Base-by-base conservation (phyloP, 2,329 filamentous ascomycete genomes). In the Penicillium glabrum region DNA sequence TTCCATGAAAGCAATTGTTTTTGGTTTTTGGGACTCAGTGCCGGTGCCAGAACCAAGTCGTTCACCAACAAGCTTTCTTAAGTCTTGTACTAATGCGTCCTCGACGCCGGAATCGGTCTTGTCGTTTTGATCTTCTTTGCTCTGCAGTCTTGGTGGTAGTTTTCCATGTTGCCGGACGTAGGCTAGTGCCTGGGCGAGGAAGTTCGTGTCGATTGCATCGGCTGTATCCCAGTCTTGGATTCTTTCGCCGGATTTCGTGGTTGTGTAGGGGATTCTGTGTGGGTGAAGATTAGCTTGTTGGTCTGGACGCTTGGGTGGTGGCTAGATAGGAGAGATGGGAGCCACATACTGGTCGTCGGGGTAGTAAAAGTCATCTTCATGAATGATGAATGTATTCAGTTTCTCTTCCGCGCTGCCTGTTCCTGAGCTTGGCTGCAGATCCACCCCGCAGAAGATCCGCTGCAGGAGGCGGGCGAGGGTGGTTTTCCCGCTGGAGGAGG, bases 291-390 rank as follows among this genome's bases (percentile, higher is more conserved):
- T 29, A 27, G 45, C 31, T 14, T 1, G 14, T 2, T 26, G 6
- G 26, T 26, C 6, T 26, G 7, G 26, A 8, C 4, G n/a, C 14
- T 26, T 7, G 33, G 16, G 19, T 46, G 31, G 31, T 23, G 24
- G 16, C 21, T 26, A 45, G 43, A 13, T 16, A 3, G n/a, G n/a
- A n/a, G n/a, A n/a, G n/a, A n/a, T n/a, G n/a, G n/a, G n/a, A n/a
- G 26, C 8, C 14, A 39, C 82, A 69, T 68, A 90, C 83, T 91
- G 83, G 29, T 83, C 77, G 71, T 98, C 93, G 1, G 89, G 81
- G 62, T 86, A 87, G 78, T 96, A 99, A 72, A 98, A 99, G 75
- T 99, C 95, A 78, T 99, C 95, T 72, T 96, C 87, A 73, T 99
- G 95, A 23, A 99, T 82, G 68, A 98, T 90, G 69, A 92, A 93